Conservation (phyloP, 2,329 filamentous ascomycete species). For the Raffaelea deltoideospora region DNA sequence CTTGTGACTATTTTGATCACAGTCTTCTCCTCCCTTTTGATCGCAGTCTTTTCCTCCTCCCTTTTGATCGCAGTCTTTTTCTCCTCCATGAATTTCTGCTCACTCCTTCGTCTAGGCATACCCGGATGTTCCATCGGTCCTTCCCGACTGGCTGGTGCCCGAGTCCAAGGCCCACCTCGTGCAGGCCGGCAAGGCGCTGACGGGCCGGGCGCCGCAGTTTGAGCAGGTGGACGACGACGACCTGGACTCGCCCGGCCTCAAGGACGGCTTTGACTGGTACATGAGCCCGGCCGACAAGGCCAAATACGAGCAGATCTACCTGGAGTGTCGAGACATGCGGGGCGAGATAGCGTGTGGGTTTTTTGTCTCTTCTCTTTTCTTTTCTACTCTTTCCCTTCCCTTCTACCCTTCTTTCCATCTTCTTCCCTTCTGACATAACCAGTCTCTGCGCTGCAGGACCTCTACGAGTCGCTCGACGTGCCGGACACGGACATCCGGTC, state of each 20-base stretch:
- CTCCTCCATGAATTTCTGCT: background rate
- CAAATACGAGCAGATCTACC: constrained; percentile 97
- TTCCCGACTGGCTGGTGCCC: constrained; percentile 94
- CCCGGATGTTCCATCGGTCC: constrained; percentile 63
- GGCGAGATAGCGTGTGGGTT: constrained; percentile 67
- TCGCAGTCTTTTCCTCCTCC: background rate
- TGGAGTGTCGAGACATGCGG: constrained; percentile 73
- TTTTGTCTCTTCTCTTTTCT: background rate
- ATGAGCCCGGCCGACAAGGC: constrained; percentile 83
- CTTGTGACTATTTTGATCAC: too few species aligned
- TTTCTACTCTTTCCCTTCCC: background rate
- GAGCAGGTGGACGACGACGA: constrained; percentile 59
- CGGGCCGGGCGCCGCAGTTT: constrained; percentile 66
- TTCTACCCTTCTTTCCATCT: background rate
- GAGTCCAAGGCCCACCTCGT: constrained; percentile 89
- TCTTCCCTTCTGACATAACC: constrained; percentile 2
- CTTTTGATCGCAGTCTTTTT: background rate
- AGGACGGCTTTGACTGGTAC: constrained; percentile 99
- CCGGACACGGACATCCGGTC: constrained; percentile 70
- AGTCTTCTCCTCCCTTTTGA: too few species aligned
- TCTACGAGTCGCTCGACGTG: constrained; percentile 69
- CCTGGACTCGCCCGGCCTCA: constrained; percentile 66
- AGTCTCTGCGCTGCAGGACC: constrained; percentile 65
- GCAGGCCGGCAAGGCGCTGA: constrained; percentile 66
- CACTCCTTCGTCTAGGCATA: constrained; percentile 48